Evolutionary conservation across 2,329 filamentous ascomycete species (phyloP).

Genomic region (Aspergillus sp.): DNA sequence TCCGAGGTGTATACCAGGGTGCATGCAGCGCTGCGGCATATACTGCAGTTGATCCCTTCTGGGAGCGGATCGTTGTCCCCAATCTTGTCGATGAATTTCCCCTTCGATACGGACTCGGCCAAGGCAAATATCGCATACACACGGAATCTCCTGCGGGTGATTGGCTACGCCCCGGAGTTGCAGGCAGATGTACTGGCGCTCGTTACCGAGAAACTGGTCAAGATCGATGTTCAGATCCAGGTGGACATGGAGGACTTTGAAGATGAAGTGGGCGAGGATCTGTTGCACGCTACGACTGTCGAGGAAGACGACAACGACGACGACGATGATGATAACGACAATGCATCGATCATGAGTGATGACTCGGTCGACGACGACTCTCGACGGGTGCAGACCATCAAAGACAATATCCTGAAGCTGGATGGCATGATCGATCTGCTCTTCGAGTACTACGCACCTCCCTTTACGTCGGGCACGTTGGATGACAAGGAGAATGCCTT

Average conservation of each 20-base stretch:
- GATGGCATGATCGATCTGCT: slow-evolving; percentile 82
- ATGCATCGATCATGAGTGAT: slow-evolving; percentile 52
- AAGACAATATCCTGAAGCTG: slow-evolving; percentile 80
- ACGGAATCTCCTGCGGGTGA: slow-evolving; percentile 69
- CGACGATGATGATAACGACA: slow-evolving; percentile 52
- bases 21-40: slow-evolving; percentile 65
- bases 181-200: slow-evolving; percentile 73
- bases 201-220: slow-evolving; percentile 78
- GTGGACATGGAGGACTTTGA: slow-evolving; percentile 87
- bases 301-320: slow-evolving; percentile 42
- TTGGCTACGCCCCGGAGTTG: slow-evolving; percentile 68
- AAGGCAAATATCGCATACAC: slow-evolving; percentile 82
- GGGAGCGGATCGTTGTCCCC: slow-evolving; percentile 62
- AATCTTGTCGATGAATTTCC: slow-evolving; percentile 61
- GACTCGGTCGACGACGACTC: slow-evolving; percentile 46
- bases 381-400: slow-evolving; percentile 58
- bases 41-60: slow-evolving; percentile 74
- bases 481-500: slow-evolving; percentile 64
- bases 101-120: slow-evolving; percentile 66
- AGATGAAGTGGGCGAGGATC: slow-evolving; percentile 69
- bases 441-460: slow-evolving; percentile 70
- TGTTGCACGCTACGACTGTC: slow-evolving; percentile 43
- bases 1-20: slow-evolving; percentile 62
- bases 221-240: slow-evolving; percentile 93
- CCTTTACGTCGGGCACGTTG: slow-evolving; percentile 61